Base-by-base conservation (phyloP, 1,284 basidiomycete genomes). In the Naganishia albida region DNA sequence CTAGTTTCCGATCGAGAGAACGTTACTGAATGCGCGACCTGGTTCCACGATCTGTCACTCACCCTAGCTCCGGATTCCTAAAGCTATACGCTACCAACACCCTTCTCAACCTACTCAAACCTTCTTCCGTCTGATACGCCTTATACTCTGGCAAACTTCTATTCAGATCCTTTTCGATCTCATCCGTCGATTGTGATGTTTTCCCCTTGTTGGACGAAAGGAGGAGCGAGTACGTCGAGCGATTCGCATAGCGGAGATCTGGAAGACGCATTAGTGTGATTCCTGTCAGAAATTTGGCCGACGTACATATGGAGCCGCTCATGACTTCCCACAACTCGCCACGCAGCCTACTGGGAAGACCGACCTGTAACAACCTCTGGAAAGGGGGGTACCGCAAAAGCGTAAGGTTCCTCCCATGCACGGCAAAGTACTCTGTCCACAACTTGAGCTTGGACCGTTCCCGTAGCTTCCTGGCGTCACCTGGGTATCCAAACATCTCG, bases 301-400 rank as follows among this genome's bases (percentile, higher is more conserved):
- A n/a, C 28, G 18, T 18, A 79, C 78, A 94, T 65, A 98, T 83
- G 1, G 94, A 96, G 1, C 96, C 96, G 7, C 93, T 95, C 30
- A 97, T 85, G 1, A 93, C 89, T 79, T 99, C 96, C 96, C 96
- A 99, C 80, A 99, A 89, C 78, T 99, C 96, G 16, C 96, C 96
- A 43, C 96, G 87, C 12, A 99, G 84, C 25, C 92, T 85, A 73
- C 96, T 97, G 0, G 96, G 96, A 8, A 99, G 83, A 62, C 96
- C 96, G 63, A 99, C 96, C 81, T 98, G 96, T 1, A 99, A 88
- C 18, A 99, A 85, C 23, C 96, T 88, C 44, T 94, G 95, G 76
- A 93, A 95, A 76, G 96, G 91, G 0, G 96, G 96, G 77, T 98
- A 99, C 49, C 95, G 88, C 40, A 99, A 83, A n/a, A 98, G 85